Base-by-base conservation (phyloP, 163 green algal genomes). In the Volvox carteri region DNA sequence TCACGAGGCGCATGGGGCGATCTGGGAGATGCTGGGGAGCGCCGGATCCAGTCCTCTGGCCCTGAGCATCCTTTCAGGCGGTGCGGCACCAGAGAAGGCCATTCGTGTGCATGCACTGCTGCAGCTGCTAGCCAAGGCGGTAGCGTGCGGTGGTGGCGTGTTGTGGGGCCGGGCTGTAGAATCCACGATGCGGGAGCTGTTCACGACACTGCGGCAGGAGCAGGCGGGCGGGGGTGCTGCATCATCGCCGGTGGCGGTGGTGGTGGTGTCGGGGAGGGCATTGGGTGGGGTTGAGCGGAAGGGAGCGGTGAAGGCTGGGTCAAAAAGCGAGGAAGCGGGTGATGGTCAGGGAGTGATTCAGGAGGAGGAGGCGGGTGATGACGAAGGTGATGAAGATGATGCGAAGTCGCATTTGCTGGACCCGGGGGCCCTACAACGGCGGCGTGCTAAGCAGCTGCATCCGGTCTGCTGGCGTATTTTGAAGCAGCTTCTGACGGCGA, bases 391-490 rank as follows among this genome's bases (percentile, higher is more conserved):
- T 1, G 83, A 81, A 1, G 67, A 88, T 21, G 83, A 88, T 3
- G 68, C 44, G 19, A 88, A 88, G 83, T 37, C 81, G 68, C 83
- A 74, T 3, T 35, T 88, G 50, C 50, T 88, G 33, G 83, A 88
- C 8, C 83, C 83, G 0, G 50, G 9, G 23, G 83, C 83, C 0
- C 30, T 88, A 67, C 50, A 42, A 50, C 83, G 37, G 23, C 83
- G 83, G 21, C 83, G 83, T 12, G 83, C 83, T 12, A 11, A 37
- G 37, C 83, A 88, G 83, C 68, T 88, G 48, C 83, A 88, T 37
- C 83, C 83, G 2, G 83, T 37, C 1, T 88, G 83, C 83, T 88
- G 83, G 83, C 83, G 83, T 46, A 75, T 88, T 30, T 37, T 88
- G 11, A 88, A 88, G 68, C 83, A 88, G 50, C 50, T 88, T 52